A percentile compares a stretch with the other conserved stretches of the same genome.
These are phyloP conservation scores for Chytriomyces hyalinus DNA, from an alignment of 192 early-diverging fungal genomes.

Conservation along the genomic window DNA sequence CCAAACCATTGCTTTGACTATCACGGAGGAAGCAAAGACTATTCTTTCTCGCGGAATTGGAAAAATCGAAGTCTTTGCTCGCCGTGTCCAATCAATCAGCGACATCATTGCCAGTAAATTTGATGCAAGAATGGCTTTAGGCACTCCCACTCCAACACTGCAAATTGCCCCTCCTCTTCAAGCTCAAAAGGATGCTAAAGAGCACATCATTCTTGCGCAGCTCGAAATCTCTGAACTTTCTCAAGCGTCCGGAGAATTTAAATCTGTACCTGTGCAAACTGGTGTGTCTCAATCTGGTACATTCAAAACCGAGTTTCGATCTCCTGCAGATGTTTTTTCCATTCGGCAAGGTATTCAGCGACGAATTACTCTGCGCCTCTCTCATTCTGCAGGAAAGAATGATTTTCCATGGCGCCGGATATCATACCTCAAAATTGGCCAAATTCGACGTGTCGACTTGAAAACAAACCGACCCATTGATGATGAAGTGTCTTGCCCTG, in stretches of 20 bases:
- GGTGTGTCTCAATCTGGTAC: conserved; percentile 12
- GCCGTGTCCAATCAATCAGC: conserved; percentile 3
- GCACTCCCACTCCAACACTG: background rate
- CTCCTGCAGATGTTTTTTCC: conserved; percentile 39
- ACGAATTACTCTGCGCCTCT: conserved; percentile 33
- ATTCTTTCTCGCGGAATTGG: conserved; percentile 34
- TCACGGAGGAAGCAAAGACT: conserved; percentile 34
- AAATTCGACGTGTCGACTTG: conserved; percentile 28
- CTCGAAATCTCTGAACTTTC: conserved; percentile 48
- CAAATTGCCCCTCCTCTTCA: background rate
- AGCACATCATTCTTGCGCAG: conserved; percentile 41
- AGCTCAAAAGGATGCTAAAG: background rate
- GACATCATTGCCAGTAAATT: conserved; percentile 35
- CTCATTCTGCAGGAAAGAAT: conserved; percentile 37
- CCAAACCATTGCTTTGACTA: conserved; percentile 40
- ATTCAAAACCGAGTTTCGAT: conserved; percentile 31
- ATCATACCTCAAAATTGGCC: conserved; percentile 32
- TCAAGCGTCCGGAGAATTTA: conserved; percentile 38
- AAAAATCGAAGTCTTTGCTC: conserved; percentile 48
- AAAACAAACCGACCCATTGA: conserved; percentile 31
- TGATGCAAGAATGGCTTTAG: background rate
- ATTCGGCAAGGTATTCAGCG: conserved; percentile 51
- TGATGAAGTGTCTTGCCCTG: conserved; percentile 15
- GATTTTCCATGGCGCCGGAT: conserved; percentile 41
- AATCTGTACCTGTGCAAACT: conserved; percentile 42